Base-by-base conservation (phyloP, 148 eudicot species). In the Silene uniflora region DNA sequence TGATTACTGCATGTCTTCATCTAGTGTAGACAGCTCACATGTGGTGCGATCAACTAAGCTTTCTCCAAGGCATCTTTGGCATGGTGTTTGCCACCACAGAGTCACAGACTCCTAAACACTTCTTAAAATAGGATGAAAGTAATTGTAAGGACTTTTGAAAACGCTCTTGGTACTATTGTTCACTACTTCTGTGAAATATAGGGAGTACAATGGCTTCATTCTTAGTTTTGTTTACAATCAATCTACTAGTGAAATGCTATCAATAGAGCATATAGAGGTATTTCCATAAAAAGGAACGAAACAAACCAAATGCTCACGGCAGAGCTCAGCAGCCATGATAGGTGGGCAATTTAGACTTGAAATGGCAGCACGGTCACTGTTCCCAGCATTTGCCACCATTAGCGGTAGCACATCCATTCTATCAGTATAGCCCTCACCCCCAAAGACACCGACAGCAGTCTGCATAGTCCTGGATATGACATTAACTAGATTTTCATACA, bases 361-460 rank as follows among this genome's bases (percentile, higher is more conserved):
- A 87, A 94, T 91, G 72, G 98, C 98, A 90, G 91, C 74, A 75
- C 89, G 90, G 27, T 81, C 79, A 82, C 93, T 88, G 52, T 88
- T 82, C 78, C 95, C 97, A 54, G 93, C 98, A 88, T 91, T 94
- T 72, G 92, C 98, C 76, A 92, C 86, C 97, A 91, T 94, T 23
- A 94, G 77, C 46, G 98, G 98, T 60, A 91, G 49, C 72, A 80
- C 78, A 77, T 89, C 92, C 83, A 85, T 86, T 81, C 85, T 78
- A 85, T 86, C 87, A 14, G 92, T 84, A 65, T 91, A 90, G 74
- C 89, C 97, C 47, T 88, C 97, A 63, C 97, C 97, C 47, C 98
- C 98, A 80, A 94, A 94, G 72, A 90, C 98, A 75, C 98, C 98
- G 82, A 86, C 97, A 49, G 98, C 97, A 78, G 98, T 94, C 83